Percentiles rank a stretch among this genome's conserved stretches.
Conservation (phyloP, 495 filamentous ascomycete genomes). For the Neurospora terricola region DNA sequence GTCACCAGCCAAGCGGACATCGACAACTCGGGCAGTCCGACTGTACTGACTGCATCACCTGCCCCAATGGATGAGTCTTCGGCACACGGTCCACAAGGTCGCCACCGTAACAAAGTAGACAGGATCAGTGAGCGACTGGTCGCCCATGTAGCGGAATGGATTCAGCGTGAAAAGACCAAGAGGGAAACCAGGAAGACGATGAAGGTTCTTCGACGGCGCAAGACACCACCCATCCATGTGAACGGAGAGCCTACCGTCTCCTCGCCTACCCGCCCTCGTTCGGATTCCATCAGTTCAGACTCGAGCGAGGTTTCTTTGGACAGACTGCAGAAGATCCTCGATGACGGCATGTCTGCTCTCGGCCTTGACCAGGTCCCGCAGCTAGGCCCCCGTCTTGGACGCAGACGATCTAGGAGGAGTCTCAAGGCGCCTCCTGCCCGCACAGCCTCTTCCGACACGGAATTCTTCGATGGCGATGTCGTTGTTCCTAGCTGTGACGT, state of each 20-base stretch:
- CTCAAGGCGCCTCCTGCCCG: constrained; percentile 16
- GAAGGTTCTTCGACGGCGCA: constrained; percentile 21
- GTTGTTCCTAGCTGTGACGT: constrained; percentile 70
- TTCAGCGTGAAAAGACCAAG: constrained; percentile 65
- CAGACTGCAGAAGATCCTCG: constrained; percentile 58
- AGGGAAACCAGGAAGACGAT: constrained; percentile 41
- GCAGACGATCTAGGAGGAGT: constrained; percentile 23
- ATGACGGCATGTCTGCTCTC: constrained; percentile 43
- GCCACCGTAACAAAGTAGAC: constrained; percentile 30
- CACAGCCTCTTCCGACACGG: constrained; percentile 64
- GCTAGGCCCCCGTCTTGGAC: constrained; percentile 21
- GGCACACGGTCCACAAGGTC: constrained; percentile 13
- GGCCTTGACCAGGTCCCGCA: constrained; percentile 28
- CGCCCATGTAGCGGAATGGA: constrained; percentile 67
- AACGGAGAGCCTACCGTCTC: background rate
- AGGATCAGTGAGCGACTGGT: constrained; percentile 44
- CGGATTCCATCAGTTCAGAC: constrained; percentile 42
- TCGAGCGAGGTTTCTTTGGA: constrained; percentile 54
- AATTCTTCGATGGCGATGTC: constrained; percentile 61
- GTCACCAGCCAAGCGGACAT: constrained; percentile 24
- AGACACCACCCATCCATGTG: constrained; percentile 13
- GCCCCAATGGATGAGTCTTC: constrained; percentile 21
- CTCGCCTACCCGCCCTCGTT: constrained; percentile 13
- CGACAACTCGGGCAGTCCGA: constrained; percentile 15
- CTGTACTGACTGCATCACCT: constrained; percentile 15